phyloP scores from a whole-genome alignment of 2,329 filamentous ascomycete genomes.

The Pestalotiopsis sp. region DNA sequence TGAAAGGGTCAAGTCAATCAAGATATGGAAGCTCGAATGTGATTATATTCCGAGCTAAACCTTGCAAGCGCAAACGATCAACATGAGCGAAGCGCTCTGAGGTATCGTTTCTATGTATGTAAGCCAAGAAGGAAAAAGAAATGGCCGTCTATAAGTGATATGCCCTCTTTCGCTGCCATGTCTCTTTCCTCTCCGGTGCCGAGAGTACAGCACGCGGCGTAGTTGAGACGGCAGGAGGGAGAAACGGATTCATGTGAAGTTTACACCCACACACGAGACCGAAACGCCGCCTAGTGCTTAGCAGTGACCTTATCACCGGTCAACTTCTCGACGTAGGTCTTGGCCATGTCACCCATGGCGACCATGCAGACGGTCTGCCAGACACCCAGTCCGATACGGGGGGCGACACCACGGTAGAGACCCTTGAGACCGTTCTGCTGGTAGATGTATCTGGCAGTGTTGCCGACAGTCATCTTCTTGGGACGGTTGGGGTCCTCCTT shows the following conservation, averaged over 20 bases:
- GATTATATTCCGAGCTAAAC: background rate
- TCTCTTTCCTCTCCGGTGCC: background rate
- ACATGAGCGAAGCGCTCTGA: background rate
- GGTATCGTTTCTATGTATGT: background rate
- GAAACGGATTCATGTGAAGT: background rate
- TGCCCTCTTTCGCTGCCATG: background rate
- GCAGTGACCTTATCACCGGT: conserved; percentile 66
- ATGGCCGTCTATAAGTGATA: background rate
- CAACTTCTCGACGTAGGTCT: conserved; percentile 67
- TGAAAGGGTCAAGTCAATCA: background rate
- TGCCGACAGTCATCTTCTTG: conserved; percentile 98
- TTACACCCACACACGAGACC: background rate
- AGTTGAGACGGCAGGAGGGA: background rate
- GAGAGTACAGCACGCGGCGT: background rate
- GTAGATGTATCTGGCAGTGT: conserved; percentile 88
- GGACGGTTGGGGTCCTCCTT: conserved; percentile 95
- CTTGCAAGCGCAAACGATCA: background rate
- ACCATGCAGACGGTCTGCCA: conserved; percentile 99
- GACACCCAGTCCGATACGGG: conserved; percentile 90
- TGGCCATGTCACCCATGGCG: conserved; percentile 92
- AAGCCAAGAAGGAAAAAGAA: background rate
- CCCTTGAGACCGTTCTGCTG: conserved; percentile 83
- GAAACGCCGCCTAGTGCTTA: conserved; percentile 62
- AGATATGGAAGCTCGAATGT: background rate
- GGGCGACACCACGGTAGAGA: conserved; percentile 92